Conservation (phyloP, 2,329 filamentous ascomycete genomes). For the Colletotrichum costaricense region DNA sequence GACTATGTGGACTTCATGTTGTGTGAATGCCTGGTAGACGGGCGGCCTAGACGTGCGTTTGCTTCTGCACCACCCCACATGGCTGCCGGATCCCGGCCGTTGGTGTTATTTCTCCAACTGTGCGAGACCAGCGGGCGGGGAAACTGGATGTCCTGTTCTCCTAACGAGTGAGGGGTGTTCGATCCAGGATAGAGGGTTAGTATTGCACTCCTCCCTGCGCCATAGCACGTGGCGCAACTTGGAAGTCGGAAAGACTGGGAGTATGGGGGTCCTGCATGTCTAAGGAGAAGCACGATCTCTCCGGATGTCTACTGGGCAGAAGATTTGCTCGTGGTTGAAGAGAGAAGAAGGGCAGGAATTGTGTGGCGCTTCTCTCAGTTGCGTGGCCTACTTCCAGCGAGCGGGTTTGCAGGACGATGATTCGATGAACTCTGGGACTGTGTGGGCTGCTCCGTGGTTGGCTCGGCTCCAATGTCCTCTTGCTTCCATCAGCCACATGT, state of each 20-base stretch:
- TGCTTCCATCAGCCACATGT: background rate
- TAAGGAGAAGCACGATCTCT: too few relatives aligned
- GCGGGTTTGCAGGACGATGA: background rate
- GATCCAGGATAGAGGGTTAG: background rate
- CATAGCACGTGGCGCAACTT: constrained; percentile 1
- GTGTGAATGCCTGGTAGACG: background rate
- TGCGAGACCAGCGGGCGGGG: background rate
- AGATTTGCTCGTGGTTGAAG: background rate
- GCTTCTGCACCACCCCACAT: background rate
- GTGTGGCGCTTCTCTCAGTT: background rate
- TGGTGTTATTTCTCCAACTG: background rate
- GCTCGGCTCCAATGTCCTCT: constrained; percentile 5
- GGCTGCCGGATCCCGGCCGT: constrained; percentile 1
- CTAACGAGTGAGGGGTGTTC: background rate
- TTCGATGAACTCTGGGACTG: background rate
- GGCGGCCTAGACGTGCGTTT: background rate
- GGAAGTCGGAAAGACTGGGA: background rate
- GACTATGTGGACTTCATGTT: background rate
- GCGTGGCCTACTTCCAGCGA: background rate
- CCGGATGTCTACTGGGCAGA: background rate
- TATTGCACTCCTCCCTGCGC: background rate
- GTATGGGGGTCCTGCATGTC: background rate
- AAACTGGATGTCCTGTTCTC: background rate
- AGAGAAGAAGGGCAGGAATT: background rate
- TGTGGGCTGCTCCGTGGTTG: background rate